These are phyloP conservation scores for Mycena capillaripes DNA, from an alignment of 768 basidiomycete species.

Conservation along the genomic window DNA sequence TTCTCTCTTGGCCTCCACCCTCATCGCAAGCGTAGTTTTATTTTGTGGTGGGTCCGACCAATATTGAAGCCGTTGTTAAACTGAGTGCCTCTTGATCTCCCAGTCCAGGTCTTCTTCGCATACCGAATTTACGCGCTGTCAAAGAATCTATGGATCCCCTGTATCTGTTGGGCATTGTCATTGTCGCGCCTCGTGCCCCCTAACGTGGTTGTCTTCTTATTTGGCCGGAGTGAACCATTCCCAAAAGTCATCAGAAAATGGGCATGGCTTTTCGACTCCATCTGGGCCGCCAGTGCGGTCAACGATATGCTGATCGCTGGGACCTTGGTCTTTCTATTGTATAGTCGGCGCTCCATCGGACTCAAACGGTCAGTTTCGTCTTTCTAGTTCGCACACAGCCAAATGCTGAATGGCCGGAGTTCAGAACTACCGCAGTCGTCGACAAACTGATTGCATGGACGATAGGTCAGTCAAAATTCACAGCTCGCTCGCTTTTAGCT, in stretches of 20 bases:
- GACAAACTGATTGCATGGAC: constrained; percentile 20
- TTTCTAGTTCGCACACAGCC: neutral
- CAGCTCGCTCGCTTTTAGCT: neutral
- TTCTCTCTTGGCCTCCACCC: neutral
- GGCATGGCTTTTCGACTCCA: neutral
- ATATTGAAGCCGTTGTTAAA: too few species aligned
- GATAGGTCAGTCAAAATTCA: neutral
- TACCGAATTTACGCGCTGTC: constrained; percentile 10
- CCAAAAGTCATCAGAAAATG: neutral
- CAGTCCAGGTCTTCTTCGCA: constrained; percentile 22
- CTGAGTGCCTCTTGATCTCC: neutral
- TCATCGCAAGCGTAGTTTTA: neutral
- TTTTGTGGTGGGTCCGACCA: neutral
- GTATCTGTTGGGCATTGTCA: constrained; percentile 1
- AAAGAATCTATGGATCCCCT: neutral
- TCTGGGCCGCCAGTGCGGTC: constrained; percentile 4
- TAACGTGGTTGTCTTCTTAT: neutral
- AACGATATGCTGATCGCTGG: constrained; percentile 15
- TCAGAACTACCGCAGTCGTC: constrained; percentile 2
- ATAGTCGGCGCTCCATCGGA: neutral
- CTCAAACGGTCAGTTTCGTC: neutral
- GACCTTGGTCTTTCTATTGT: constrained; percentile 6
- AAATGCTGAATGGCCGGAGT: neutral
- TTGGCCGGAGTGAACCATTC: neutral
- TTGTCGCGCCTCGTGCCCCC: neutral